Percentiles rank a stretch among this genome's conserved stretches.
Conservation (phyloP, 192 early-diverging fungal genomes). For the Gigaspora rosea region DNA sequence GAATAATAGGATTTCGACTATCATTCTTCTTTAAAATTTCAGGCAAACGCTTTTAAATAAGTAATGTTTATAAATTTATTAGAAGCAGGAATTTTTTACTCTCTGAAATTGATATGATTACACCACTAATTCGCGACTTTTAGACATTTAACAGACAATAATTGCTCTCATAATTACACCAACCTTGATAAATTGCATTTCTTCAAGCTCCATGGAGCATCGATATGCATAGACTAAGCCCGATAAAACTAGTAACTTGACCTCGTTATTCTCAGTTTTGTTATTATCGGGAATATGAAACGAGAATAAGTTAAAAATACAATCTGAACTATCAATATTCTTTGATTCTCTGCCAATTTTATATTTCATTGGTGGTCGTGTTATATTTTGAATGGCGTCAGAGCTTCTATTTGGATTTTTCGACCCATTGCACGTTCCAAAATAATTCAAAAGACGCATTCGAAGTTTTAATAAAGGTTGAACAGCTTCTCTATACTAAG, state of each 20-base stretch:
- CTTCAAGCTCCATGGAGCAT: constrained; percentile 35
- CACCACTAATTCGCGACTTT: not conserved
- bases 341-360: no score
- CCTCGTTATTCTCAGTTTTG: not conserved
- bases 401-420: not conserved
- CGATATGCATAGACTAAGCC: not conserved
- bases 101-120: not conserved
- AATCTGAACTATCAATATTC: no score
- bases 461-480: constrained; percentile 46
- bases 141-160: no score
- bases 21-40: not conserved
- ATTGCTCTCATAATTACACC: not conserved
- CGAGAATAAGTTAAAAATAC: no score
- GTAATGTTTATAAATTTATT: not conserved
- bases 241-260: not conserved
- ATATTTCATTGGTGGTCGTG: not conserved
- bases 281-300: not conserved
- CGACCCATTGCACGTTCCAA: not conserved
- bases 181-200: constrained; percentile 38
- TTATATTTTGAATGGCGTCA: not conserved
- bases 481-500: constrained; percentile 50
- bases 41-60: not conserved
- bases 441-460: constrained; percentile 29
- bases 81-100: not conserved
- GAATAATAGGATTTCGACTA: not conserved